Base-by-base conservation (phyloP, 2,329 filamentous ascomycete species). In the Hypoxylon sp. region DNA sequence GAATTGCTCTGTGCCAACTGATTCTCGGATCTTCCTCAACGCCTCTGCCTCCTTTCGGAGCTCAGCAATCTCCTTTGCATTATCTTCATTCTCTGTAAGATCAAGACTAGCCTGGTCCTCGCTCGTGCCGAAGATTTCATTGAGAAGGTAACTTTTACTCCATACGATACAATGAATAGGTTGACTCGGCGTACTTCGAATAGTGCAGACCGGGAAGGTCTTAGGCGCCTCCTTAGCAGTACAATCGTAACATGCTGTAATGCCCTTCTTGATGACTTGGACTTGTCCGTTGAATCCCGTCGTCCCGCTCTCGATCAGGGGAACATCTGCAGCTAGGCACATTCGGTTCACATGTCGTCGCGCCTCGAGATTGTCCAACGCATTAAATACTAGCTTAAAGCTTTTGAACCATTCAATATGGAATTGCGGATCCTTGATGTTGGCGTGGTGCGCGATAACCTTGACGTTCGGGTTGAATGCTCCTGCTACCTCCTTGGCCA, bases 101-200 rank as follows among this genome's bases (percentile, higher is more conserved):
- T 98, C 94, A 69, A 98, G 88, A 0, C 90, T 87, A 0, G 92
- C 87, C 70, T 95, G 92, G 67, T 98, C 94, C 80, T 98, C 95
- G 74, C 94, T 97, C 2, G 90, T 89, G 17, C 96, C 96, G 74
- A 98, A 99, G 6, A 99, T 90, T 80, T 99, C 96, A 72, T 94
- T 96, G 67, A 99, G 88, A 8, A 99, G 86, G 79, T 98, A 99
- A 79, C 94, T 97, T 82, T 98, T 99, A 19, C 89, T 95, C 96
- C 96, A 99, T 1, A 99, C 95, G 69, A 99, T 99, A 82, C 96
- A 98, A 81, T 99, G 96, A 47, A 99, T 98, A 0, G 95, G 93
- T 76, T 98, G 95, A 72, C 92, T 97, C 0, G 96, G 96, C 0
- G 94, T 99, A 79, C 94, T 98, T 79, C 96, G 90, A 75, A 99